Evolutionary conservation across 108 stramenopile species (phyloP).

Genomic region (Skeletonema costatum): DNA sequence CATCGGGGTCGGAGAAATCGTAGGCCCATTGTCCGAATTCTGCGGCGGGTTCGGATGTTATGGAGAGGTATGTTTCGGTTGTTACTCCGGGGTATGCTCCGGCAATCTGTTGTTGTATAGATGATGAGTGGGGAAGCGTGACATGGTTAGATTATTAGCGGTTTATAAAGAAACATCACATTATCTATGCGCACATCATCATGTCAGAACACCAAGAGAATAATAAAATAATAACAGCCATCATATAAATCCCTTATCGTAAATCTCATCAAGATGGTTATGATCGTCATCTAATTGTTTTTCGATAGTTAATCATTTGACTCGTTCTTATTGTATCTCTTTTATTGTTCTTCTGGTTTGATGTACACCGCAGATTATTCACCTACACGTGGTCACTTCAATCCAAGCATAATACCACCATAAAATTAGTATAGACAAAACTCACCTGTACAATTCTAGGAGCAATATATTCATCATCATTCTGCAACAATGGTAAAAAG

Average conservation of each 20-base stretch:
- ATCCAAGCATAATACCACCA: neutral
- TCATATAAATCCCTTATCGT: constrained; percentile 64
- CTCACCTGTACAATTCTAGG: constrained; percentile 85
- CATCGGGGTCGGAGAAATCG: constrained; percentile 89
- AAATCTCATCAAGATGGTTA: constrained; percentile 40
- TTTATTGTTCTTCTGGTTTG: neutral
- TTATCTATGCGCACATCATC: too few relatives aligned
- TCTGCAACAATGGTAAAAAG: constrained; percentile 81
- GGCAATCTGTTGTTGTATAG: constrained; percentile 60
- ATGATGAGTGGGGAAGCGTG: neutral
- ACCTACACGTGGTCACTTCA: neutral
- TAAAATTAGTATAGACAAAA: neutral
- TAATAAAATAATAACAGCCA: constrained; percentile 18
- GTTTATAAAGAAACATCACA: too few relatives aligned
- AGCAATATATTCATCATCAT: constrained; percentile 82
- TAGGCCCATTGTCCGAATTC: constrained; percentile 85
- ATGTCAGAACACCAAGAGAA: too few relatives aligned
- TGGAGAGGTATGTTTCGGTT: constrained; percentile 60
- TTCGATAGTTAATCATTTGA: constrained; percentile 48
- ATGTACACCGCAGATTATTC: neutral
- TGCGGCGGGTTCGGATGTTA: constrained; percentile 69
- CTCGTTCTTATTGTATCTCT: neutral
- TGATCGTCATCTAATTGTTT: constrained; percentile 56
- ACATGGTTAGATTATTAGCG: neutral
- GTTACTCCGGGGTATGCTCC: constrained; percentile 86